Percentiles rank a stretch among this genome's conserved stretches.
Conservation (phyloP, 2,329 filamentous ascomycete species). For the Podosphaera fusca region DNA sequence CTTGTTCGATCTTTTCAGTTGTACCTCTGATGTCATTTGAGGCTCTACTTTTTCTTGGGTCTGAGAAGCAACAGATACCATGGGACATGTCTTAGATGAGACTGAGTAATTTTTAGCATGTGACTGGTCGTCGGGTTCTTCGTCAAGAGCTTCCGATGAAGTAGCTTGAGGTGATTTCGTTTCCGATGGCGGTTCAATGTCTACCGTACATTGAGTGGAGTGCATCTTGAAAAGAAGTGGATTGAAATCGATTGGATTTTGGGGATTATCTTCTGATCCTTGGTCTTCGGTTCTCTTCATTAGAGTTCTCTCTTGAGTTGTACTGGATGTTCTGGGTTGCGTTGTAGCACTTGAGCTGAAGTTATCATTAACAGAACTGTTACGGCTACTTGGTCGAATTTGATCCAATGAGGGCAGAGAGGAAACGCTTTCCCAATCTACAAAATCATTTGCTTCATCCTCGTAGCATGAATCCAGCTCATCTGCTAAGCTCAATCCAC, state of each 20-base stretch:
- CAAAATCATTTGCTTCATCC: conserved; percentile 46
- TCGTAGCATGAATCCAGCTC: conserved; percentile 75
- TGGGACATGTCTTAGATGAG: conserved; percentile 17
- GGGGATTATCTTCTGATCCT: conserved; percentile 27
- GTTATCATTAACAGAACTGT: conserved; percentile 28
- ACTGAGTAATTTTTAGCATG: too few relatives aligned
- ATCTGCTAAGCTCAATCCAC: conserved; percentile 63
- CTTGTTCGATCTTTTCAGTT: conserved; percentile 13
- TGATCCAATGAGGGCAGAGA: conserved; percentile 32
- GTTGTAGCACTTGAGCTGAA: conserved; percentile 37
- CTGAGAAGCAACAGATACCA: conserved; percentile 43
- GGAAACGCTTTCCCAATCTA: conserved; percentile 39
- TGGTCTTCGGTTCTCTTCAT: conserved; percentile 27
- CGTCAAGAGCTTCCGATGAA: too few relatives aligned
- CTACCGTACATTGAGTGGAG: conserved; percentile 58
- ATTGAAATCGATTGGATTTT: conserved; percentile 16
- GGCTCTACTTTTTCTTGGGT: conserved; percentile 40
- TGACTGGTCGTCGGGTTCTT: too few relatives aligned
- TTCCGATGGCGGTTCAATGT: conserved; percentile 34
- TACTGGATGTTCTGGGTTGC: conserved; percentile 29
- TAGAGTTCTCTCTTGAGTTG: conserved; percentile 28
- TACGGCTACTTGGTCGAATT: conserved; percentile 30
- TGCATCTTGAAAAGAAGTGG: conserved; percentile 58
- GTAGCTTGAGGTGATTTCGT: conserved; percentile 19
- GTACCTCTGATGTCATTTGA: conserved; percentile 31